Base-by-base conservation (phyloP, 257 asterid genomes). In the Penstemon newberryi region DNA sequence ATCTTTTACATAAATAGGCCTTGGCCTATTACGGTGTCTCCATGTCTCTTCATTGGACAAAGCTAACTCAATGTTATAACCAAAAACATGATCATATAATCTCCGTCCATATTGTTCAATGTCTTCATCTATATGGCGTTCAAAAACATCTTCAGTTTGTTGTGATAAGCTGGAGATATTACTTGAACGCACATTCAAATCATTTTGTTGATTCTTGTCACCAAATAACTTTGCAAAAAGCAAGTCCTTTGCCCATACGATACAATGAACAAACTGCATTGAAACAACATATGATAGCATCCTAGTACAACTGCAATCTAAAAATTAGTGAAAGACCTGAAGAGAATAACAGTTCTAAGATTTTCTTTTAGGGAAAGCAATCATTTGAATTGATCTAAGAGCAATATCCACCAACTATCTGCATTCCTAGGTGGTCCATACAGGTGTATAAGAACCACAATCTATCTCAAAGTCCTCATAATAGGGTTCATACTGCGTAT, bases 181-280 rank as follows among this genome's bases (percentile, higher is more conserved):
- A 64, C 80, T 78, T 60, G 99, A 77, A 60, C 81, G 96, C 60
- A 87, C 96, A 33, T 91, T 89, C 72, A 94, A 77, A 81, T 94
- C 99, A 73, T 94, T 91, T 13, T 79, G 98, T 87, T 85, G 96
- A 78, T 85, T 91, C 78, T 75, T 86, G 81, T 94, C 96, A 69
- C 99, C 99, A 81, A 91, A 86, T 65, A 94, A 77, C 81, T 94
- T 94, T 44, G 96, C 90, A 81, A 94, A 94, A 58, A 94, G 95
- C 77, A 94, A 88, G 77, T 94, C 99, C 82, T 94, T 94, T 36
- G 96, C 99, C 99, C 99, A 94, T 58, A 94, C 99, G 49, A 94
- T 80, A 76, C 99, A 91, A 82, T 94, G 99, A 68, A 94, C 96
- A 81, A 91, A 94, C 99, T 94, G 91, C 79, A 73, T 41, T 62